Percentiles rank a stretch among this genome's conserved stretches.
These are phyloP conservation scores for Termitomyces heimii DNA, from an alignment of 768 basidiomycete genomes.

Conservation along the genomic window DNA sequence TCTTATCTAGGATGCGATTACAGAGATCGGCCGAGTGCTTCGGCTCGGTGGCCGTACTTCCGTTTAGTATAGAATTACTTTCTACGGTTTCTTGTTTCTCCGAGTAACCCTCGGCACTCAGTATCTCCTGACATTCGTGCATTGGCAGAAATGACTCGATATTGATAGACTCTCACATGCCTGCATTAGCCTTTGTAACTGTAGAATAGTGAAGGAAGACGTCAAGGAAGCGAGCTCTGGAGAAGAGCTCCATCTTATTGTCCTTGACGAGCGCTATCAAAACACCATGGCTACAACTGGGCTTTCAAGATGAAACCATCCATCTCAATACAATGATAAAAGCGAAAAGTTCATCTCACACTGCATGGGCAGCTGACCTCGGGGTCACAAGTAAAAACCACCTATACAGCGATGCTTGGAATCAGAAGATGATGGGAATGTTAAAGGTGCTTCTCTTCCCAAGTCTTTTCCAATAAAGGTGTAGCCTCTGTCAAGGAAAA, in stretches of 20 bases:
- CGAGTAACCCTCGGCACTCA: neutral
- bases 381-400: neutral
- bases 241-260: neutral
- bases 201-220: neutral
- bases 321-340: too few species aligned
- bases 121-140: neutral
- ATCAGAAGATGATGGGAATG: neutral
- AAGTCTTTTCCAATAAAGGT: neutral
- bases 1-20: neutral
- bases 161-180: neutral
- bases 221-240: too few species aligned
- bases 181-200: neutral
- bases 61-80: neutral
- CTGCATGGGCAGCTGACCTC: neutral
- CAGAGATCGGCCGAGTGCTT: neutral
- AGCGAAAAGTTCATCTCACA: too few species aligned
- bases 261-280: neutral
- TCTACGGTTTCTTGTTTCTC: neutral
- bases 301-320: neutral
- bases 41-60: neutral
- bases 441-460: neutral
- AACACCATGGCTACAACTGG: neutral
- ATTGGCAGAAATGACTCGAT: neutral
- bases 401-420: neutral
- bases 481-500: neutral